Percentiles rank a stretch among this genome's conserved stretches.
phyloP scores from a whole-genome alignment of 768 basidiomycete genomes.

The Boletales sp. region DNA sequence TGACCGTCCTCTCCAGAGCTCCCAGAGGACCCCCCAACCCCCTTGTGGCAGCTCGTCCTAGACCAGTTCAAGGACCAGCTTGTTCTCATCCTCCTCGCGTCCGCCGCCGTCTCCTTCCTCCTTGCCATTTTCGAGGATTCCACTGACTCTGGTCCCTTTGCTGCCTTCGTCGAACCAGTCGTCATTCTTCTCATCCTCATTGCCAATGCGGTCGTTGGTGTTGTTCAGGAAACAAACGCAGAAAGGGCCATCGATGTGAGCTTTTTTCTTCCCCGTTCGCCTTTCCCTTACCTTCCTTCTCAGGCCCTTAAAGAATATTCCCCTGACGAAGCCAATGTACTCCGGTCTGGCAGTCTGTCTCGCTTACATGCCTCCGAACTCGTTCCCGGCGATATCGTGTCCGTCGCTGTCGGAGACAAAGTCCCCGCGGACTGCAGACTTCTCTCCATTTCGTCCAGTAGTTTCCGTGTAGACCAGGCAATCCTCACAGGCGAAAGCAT shows the following conservation, averaged over 20 bases:
- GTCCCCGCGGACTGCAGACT: constrained; percentile 94
- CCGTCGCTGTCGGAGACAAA: constrained; percentile 90
- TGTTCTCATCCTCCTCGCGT: constrained; percentile 92
- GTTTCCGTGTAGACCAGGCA: constrained; percentile 94
- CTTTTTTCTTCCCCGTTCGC: constrained; percentile 4
- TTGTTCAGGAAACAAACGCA: constrained; percentile 94
- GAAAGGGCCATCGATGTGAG: constrained; percentile 96
- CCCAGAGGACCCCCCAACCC: constrained; percentile 88
- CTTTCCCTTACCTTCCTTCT: neutral
- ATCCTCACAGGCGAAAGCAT: constrained; percentile 93
- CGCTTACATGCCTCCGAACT: constrained; percentile 85
- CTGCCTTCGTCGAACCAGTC: constrained; percentile 92
- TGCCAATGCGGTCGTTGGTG: constrained; percentile 96
- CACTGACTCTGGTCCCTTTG: constrained; percentile 59
- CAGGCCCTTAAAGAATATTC: constrained; percentile 97
- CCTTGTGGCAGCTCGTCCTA: constrained; percentile 91
- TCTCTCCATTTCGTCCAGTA: constrained; percentile 85
- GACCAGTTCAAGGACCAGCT: constrained; percentile 99
- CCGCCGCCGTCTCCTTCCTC: constrained; percentile 90
- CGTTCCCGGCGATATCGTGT: constrained; percentile 92
- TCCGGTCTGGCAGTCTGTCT: constrained; percentile 64
- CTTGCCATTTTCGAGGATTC: constrained; percentile 85
- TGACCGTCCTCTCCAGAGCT: constrained; percentile 54
- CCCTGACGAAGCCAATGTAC: constrained; percentile 90
- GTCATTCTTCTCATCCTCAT: constrained; percentile 96